phyloP scores from a whole-genome alignment of 2,329 filamentous ascomycete genomes.

The Colletotrichum ledebouriae region DNA sequence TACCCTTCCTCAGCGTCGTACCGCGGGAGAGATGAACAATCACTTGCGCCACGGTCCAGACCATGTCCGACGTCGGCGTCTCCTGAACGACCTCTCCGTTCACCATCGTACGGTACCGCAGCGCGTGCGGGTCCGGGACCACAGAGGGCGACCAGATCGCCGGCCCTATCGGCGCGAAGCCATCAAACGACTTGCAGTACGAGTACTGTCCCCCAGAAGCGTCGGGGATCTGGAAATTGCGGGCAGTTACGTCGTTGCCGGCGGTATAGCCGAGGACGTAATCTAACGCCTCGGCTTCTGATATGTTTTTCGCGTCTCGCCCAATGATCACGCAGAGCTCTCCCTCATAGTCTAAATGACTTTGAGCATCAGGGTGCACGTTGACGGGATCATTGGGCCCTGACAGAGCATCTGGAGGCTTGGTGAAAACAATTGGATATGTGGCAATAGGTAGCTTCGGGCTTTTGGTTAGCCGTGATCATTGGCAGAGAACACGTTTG shows the following conservation, averaged over 20 bases:
- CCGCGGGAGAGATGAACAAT: conserved; percentile 58
- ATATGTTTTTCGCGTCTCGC: conserved; percentile 61
- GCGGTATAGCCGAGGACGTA: conserved; percentile 70
- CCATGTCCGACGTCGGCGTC: conserved; percentile 58
- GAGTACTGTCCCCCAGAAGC: conserved; percentile 58
- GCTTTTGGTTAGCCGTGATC: neutral
- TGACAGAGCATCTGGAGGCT: conserved; percentile 42
- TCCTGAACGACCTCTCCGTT: conserved; percentile 61
- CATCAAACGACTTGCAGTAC: conserved; percentile 65
- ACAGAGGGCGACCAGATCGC: conserved; percentile 47
- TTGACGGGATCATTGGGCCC: conserved; percentile 41
- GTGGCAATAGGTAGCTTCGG: conserved; percentile 35
- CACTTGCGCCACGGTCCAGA: conserved; percentile 57
- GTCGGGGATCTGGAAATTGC: conserved; percentile 63
- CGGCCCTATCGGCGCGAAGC: conserved; percentile 65
- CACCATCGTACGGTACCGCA: conserved; percentile 48
- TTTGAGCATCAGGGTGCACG: conserved; percentile 54
- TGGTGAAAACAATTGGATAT: conserved; percentile 44
- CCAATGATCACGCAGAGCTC: conserved; percentile 65
- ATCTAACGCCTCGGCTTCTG: conserved; percentile 60
- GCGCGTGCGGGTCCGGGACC: conserved; percentile 46
- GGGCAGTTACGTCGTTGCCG: conserved; percentile 66
- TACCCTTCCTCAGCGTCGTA: conserved; percentile 61
- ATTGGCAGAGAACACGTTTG: too few relatives aligned
- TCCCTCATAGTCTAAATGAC: conserved; percentile 63